Evolutionary conservation across 2,329 filamentous ascomycete species (phyloP), one percentile per base, ranked within the genome.

Genomic region (Nemania sp.): DNA sequence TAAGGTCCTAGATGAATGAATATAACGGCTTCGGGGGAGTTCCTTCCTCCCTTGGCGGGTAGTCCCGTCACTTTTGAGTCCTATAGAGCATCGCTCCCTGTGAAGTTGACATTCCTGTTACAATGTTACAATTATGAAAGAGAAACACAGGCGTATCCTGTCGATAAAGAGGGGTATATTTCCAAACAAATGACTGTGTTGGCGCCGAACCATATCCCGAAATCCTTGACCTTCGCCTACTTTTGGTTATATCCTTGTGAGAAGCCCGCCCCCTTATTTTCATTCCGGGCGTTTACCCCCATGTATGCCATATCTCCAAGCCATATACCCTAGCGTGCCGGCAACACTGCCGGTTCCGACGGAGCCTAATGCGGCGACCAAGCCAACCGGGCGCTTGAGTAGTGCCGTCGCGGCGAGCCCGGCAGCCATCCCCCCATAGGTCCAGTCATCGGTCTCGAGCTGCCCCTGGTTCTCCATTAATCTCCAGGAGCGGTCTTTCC

Each of bases 401-500:
- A 69, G 71, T 54, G 72, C 70, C 6, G 69, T 68, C 2, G 68
- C 74, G 5, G 74, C 51, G 10, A 63, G 57, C 3, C 67, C 70
- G 1, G 69, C 68, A 0, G 68, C 74, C 65, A 79, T 79, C 0
- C 79, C 82, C 0, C 71, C 75, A 17, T 80, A 76, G 18, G 79
- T 81, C 78, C 80, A 86, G 67, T 84, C 83, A 69, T 88, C 86
- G 50, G 78, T 79, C 66, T 83, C 78, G 0, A 83, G 68, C 76
- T 90, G 86, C 0, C 83, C 80, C 42, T 74, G 71, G 64, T 83
- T 88, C 73, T 83, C 83, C 45, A 87, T 66, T 51, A 90, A 69
- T 32, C 87, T 76, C 85, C 86, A 89, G 57, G 81, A 80, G 17
- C 87, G 78, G 69, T 89, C 86, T 68, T 82, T 74, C 86, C 86